These are phyloP conservation scores for Corchorus olitorius DNA, from an alignment of 345 rosid genomes.

Conservation along the genomic window DNA sequence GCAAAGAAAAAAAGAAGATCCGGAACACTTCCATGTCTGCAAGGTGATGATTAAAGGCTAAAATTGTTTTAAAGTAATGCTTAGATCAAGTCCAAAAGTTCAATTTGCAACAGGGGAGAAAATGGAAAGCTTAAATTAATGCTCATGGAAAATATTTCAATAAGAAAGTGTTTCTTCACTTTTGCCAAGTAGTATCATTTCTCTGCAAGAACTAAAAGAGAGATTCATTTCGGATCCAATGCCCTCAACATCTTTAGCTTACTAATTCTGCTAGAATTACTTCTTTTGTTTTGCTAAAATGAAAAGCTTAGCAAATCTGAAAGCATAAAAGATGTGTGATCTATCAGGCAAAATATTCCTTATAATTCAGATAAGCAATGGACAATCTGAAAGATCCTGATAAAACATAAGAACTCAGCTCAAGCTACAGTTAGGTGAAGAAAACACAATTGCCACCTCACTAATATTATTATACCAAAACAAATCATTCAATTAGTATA, in stretches of 20 bases:
- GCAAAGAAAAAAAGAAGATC: not conserved
- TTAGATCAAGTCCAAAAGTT: not conserved
- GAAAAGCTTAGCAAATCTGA: no score
- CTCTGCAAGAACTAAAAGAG: not conserved
- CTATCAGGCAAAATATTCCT: no score
- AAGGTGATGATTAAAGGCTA: slow-evolving; percentile 17
- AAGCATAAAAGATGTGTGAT: no score
- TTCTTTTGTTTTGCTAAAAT: no score
- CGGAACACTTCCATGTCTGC: not conserved
- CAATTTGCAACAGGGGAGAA: not conserved
- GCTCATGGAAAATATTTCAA: not conserved
- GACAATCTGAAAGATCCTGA: no score
- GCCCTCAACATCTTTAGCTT: slow-evolving; percentile 7
- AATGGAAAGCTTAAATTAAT: not conserved
- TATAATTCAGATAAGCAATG: no score
- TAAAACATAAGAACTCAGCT: no score
- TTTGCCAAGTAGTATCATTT: not conserved
- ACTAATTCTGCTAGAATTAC: no score
- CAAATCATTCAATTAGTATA: no score
- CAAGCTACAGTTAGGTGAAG: no score
- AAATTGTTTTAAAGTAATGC: slow-evolving; percentile 12
- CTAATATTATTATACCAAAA: no score
- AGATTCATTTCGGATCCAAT: not conserved
- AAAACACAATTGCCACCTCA: no score
- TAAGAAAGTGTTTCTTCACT: not conserved